Percentiles rank a stretch among this genome's conserved stretches.
Evolutionary conservation across 2,329 filamentous ascomycete species (phyloP).

Genomic region (Clarireedia paspali): DNA sequence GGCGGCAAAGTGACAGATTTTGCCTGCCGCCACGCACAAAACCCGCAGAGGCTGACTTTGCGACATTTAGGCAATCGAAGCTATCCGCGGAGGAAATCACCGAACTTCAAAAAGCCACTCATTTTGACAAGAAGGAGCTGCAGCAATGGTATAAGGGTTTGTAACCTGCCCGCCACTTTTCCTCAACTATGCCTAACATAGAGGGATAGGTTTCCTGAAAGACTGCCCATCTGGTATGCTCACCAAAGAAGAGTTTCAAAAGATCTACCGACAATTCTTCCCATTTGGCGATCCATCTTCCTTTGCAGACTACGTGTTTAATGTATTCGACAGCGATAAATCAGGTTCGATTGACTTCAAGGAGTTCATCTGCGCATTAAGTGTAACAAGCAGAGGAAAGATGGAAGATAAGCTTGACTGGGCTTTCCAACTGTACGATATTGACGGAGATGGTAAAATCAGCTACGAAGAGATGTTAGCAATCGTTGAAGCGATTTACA

Average conservation of each 20-base stretch:
- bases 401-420: constrained; percentile 99
- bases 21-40: background rate
- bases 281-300: constrained; percentile 95
- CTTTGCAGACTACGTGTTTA: constrained; percentile 98
- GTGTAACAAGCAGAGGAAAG: constrained; percentile 92
- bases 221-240: constrained; percentile 96
- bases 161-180: constrained; percentile 24
- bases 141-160: constrained; percentile 99
- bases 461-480: constrained; percentile 98
- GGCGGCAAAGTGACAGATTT: background rate
- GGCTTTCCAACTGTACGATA: constrained; percentile 99
- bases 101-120: constrained; percentile 92
- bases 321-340: constrained; percentile 96
- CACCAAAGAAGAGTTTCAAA: constrained; percentile 97
- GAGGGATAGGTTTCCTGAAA: constrained; percentile 76
- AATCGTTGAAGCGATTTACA: constrained; percentile 99
- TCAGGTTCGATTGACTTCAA: constrained; percentile 98
- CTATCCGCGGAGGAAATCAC: constrained; percentile 92
- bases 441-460: constrained; percentile 97
- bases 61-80: constrained; percentile 76
- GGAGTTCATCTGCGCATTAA: constrained; percentile 97
- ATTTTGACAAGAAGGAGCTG: constrained; percentile 99
- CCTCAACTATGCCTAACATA: constrained; percentile 11
- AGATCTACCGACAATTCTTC: constrained; percentile 99
- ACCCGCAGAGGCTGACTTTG: constrained; percentile 1